These are phyloP conservation scores for Fusarium continuum DNA, from an alignment of 2,329 filamentous ascomycete genomes.

Conservation along the genomic window DNA sequence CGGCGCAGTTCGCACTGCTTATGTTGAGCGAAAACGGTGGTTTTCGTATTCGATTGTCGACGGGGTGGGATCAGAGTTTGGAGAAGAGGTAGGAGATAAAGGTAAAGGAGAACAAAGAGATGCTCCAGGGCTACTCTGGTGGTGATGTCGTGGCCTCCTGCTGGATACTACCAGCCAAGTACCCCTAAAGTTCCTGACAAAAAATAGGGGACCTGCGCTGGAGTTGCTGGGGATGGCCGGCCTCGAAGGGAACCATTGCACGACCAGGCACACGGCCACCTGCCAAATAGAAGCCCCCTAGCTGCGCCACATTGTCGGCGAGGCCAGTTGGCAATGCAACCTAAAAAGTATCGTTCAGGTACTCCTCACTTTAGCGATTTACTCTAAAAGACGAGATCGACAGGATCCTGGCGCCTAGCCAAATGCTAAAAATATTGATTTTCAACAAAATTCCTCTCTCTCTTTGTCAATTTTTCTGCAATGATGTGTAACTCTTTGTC, in stretches of 20 bases:
- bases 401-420: background rate
- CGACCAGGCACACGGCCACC: background rate
- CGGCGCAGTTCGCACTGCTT: conserved; percentile 22
- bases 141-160: conserved; percentile 43
- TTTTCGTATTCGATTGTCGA: conserved; percentile 28
- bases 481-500: no score
- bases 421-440: background rate
- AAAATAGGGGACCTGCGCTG: conserved; percentile 35
- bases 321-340: conserved; percentile 17
- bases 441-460: background rate
- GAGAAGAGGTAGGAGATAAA: background rate
- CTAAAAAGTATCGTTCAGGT: conserved; percentile 6
- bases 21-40: background rate
- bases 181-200: conserved; percentile 22
- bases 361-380: background rate
- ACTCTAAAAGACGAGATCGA: conserved; percentile 7
- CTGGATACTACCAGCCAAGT: conserved; percentile 15
- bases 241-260: background rate
- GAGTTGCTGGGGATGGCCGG: conserved; percentile 5
- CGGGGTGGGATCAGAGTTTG: background rate
- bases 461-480: no score
- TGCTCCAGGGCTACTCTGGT: conserved; percentile 5
- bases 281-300: background rate
- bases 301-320: conserved; percentile 25
- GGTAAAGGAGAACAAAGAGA: conserved; percentile 16